These are phyloP conservation scores for Tetradesmus lagerheimii DNA, from an alignment of 139 green algal genomes.

Conservation along the genomic window DNA sequence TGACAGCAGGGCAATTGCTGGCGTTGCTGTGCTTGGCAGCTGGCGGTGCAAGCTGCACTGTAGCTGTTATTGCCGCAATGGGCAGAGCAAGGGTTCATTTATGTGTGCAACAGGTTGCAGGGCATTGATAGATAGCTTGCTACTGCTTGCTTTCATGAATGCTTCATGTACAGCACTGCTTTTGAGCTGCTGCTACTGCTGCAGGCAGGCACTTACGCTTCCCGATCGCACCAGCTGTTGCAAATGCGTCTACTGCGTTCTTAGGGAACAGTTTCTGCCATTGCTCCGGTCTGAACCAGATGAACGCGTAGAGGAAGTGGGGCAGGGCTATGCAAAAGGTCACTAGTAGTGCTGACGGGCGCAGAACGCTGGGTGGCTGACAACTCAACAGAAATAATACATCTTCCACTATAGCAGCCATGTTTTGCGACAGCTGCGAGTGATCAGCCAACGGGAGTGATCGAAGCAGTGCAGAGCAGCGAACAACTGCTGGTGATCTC, in stretches of 20 bases:
- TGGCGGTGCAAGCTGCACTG: too few relatives aligned
- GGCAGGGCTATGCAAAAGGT: slow-evolving; percentile 60
- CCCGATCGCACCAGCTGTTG: slow-evolving; percentile 56
- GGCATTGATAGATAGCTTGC: too few relatives aligned
- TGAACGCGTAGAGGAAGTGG: slow-evolving; percentile 79
- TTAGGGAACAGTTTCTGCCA: slow-evolving; percentile 69
- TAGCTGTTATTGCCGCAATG: not conserved
- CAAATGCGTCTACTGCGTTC: slow-evolving; percentile 63
- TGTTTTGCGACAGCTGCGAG: not conserved
- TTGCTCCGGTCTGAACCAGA: slow-evolving; percentile 69
- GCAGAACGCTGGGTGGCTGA: not conserved
- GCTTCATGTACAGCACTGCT: not conserved
- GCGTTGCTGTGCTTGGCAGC: too few relatives aligned
- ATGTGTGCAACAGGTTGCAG: too few relatives aligned
- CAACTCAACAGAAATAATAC: not conserved
- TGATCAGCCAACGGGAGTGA: not conserved
- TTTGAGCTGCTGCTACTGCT: not conserved
- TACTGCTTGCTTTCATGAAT: not conserved
- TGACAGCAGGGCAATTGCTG: too few relatives aligned
- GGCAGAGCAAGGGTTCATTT: too few relatives aligned
- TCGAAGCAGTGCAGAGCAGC: not conserved
- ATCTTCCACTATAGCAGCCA: not conserved
- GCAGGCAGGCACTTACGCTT: slow-evolving; percentile 63
- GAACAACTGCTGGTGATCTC: not conserved
- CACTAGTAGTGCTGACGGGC: slow-evolving; percentile 3